These are phyloP conservation scores for Pseudocohnilembus persalinus DNA, from an alignment of 169 alveolate species.

Conservation along the genomic window DNA sequence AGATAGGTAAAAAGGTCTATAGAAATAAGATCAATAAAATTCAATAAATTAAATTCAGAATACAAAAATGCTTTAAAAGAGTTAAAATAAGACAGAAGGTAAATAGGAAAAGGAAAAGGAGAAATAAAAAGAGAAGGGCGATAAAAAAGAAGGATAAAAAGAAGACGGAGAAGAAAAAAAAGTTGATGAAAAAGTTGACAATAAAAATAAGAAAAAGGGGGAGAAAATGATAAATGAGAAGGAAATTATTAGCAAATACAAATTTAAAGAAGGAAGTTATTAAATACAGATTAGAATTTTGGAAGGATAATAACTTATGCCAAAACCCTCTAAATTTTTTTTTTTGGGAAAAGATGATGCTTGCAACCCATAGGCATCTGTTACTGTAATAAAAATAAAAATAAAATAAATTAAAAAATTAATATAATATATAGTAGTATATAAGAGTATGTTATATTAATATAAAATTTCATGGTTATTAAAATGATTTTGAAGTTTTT, in stretches of 20 bases:
- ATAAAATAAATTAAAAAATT: background rate
- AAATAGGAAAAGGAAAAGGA: too few species aligned
- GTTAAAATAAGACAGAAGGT: too few species aligned
- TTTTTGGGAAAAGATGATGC: background rate
- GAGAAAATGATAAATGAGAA: background rate
- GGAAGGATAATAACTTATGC: slow-evolving; percentile 39
- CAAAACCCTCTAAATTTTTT: slow-evolving; percentile 22
- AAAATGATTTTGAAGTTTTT: too few species aligned
- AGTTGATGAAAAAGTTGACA: background rate
- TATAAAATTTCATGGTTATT: too few species aligned
- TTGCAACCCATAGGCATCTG: background rate
- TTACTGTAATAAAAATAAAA: background rate
- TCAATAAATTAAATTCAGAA: too few species aligned
- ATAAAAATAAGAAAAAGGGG: background rate
- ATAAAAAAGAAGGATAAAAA: too few species aligned
- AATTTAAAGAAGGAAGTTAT: slow-evolving; percentile 42
- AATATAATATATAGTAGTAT: background rate
- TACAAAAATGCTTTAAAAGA: too few species aligned
- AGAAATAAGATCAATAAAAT: too few species aligned
- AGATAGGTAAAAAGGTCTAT: too few species aligned
- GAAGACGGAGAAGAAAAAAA: background rate
- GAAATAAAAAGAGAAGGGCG: too few species aligned
- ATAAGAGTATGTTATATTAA: background rate
- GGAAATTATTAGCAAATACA: slow-evolving; percentile 26
- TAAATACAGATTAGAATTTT: slow-evolving; percentile 26